These are phyloP conservation scores for Potentilla sterilis DNA, from an alignment of 306 rosid genomes.

Conservation along the genomic window DNA sequence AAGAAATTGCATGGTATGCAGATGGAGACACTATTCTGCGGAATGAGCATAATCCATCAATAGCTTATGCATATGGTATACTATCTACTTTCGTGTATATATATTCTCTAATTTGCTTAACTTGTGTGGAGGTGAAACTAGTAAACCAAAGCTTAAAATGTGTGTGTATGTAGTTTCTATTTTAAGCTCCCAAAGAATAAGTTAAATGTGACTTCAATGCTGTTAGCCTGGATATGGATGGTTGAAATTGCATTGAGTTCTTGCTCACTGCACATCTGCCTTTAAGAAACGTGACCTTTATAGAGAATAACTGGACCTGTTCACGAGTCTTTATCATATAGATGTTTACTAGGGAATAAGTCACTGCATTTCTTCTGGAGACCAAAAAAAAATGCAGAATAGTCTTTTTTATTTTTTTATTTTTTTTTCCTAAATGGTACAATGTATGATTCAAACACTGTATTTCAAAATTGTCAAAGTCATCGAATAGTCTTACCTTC, in stretches of 20 bases:
- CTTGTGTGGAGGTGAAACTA: neutral
- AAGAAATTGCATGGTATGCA: constrained; percentile 99
- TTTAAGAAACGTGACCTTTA: neutral
- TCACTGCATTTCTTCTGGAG: neutral
- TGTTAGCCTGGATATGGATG: neutral
- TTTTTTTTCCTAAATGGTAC: too few relatives aligned
- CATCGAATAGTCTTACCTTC: neutral
- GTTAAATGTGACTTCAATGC: neutral
- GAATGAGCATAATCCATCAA: constrained; percentile 84
- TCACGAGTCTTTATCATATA: neutral
- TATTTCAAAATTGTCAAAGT: too few relatives aligned
- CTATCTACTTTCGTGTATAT: constrained; percentile 17
- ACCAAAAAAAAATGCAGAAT: neutral
- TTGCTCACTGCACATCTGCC: neutral
- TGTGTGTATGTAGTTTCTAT: neutral
- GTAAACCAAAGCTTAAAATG: neutral
- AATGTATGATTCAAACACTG: too few relatives aligned
- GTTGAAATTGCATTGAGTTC: neutral
- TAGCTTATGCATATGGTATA: constrained; percentile 94
- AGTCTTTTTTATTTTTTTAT: too few relatives aligned
- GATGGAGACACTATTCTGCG: constrained; percentile 93
- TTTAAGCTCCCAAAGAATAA: neutral
- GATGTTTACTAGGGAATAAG: neutral
- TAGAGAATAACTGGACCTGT: neutral
- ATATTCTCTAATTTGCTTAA: neutral